Base-by-base conservation (phyloP, 352 stramenopile genomes). In the Phytophthora podocarpi region DNA sequence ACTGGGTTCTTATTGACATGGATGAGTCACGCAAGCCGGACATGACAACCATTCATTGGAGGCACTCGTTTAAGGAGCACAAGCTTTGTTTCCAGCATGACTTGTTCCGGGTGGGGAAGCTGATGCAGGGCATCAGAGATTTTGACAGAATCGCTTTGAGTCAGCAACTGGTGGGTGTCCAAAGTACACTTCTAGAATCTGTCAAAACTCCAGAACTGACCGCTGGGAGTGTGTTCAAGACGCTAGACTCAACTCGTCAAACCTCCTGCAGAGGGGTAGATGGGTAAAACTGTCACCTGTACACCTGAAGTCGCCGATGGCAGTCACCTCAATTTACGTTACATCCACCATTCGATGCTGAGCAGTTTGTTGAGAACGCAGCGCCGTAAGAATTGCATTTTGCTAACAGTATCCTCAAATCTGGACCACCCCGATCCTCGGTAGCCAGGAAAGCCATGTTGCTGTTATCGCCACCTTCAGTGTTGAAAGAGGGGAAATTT, bases 371-470 rank as follows among this genome's bases (percentile, higher is more conserved):
- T n/a, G n/a, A n/a, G n/a, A n/a, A n/a, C n/a, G n/a, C n/a, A n/a
- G n/a, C n/a, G n/a, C n/a, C n/a, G n/a, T n/a, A n/a, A n/a, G n/a
- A n/a, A n/a, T n/a, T n/a, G n/a, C n/a, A n/a, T n/a, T n/a, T n/a
- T n/a, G n/a, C n/a, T n/a, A n/a, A n/a, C n/a, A n/a, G n/a, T n/a
- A n/a, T n/a, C n/a, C n/a, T 52, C 24, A 86, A 65, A 46, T 77
- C 68, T 16, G 77, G 75, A 5, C 75, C 76, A 45, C 87, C 87
- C n/a, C 80, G 76, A 11, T 47, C 51, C n/a, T 77, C 61, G 0
- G 60, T 70, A 10, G 71, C 73, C 45, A 84, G 59, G 67, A 90
- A 87, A n/a, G 76, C 76, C 77, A 89, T 82, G 20, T 9, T 39
- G 36, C 23, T n/a, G 41, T 49, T n/a, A n/a, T n/a, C n/a, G n/a